Conservation (phyloP, 768 basidiomycete species). For the Calocera viscosa region DNA sequence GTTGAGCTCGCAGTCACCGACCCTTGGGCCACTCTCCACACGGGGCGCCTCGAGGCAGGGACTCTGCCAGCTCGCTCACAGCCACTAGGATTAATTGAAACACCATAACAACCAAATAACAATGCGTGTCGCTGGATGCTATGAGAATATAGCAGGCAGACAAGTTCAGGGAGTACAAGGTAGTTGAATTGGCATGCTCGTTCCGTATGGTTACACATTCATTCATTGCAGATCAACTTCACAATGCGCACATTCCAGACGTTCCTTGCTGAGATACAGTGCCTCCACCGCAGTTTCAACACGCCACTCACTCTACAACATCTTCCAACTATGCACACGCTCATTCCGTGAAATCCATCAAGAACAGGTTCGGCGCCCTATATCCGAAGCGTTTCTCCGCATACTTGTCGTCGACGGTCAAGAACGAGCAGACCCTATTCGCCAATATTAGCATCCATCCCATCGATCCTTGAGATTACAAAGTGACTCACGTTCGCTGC, state of each 20-base stretch:
- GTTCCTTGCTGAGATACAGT: background rate
- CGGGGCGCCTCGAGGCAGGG: constrained; percentile 4
- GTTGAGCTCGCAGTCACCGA: background rate
- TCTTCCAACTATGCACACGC: background rate
- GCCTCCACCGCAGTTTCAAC: background rate
- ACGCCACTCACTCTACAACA: background rate
- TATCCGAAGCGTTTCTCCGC: constrained; percentile 51
- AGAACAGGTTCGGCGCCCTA: constrained; percentile 64
- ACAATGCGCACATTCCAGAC: background rate
- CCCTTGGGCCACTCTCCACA: background rate
- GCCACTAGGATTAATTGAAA: background rate
- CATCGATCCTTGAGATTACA: background rate
- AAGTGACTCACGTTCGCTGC: background rate
- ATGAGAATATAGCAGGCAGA: no score
- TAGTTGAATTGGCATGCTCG: no score
- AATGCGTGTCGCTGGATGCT: no score
- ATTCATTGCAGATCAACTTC: background rate
- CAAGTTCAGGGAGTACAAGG: no score
- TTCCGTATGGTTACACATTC: background rate
- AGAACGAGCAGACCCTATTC: background rate
- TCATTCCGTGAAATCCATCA: constrained; percentile 40
- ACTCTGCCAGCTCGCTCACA: background rate
- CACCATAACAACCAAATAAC: background rate
- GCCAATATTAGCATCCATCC: background rate
- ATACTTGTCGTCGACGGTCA: constrained; percentile 42